Percentiles rank a stretch among this genome's conserved stretches.
These are phyloP conservation scores for Pseudonitzschia multiseries DNA, from an alignment of 108 stramenopile genomes.

Conservation along the genomic window DNA sequence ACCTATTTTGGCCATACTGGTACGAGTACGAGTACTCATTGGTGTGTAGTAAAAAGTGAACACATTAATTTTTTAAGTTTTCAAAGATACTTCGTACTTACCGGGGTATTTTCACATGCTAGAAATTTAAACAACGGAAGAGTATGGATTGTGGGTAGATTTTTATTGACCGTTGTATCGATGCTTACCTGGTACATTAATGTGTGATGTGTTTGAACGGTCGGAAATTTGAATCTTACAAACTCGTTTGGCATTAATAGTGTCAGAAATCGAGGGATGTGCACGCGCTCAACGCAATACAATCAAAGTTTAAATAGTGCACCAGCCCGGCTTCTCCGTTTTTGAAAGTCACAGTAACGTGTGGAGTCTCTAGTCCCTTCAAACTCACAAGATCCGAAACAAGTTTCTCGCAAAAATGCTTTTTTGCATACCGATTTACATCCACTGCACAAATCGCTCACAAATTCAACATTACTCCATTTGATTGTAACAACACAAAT, in stretches of 20 bases:
- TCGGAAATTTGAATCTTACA: background rate
- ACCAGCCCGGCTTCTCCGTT: background rate
- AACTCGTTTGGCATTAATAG: background rate
- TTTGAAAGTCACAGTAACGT: background rate
- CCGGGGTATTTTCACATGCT: no score
- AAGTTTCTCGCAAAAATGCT: background rate
- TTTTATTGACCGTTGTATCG: background rate
- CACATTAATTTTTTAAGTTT: no score
- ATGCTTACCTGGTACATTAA: no score
- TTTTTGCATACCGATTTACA: background rate
- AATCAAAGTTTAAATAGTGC: background rate
- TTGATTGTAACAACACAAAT: background rate
- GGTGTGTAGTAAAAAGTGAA: no score
- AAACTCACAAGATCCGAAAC: background rate
- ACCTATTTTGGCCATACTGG: no score
- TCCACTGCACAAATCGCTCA: background rate
- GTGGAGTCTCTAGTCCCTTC: background rate
- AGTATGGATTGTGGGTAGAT: background rate
- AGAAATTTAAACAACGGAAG: background rate
- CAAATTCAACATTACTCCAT: background rate
- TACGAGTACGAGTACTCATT: no score
- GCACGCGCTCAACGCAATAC: background rate
- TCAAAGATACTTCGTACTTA: no score
- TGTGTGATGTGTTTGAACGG: no score
- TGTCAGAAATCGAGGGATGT: background rate